A percentile compares a stretch with the other conserved stretches of the same genome.
These are phyloP conservation scores for Candida lessepsii DNA, from an alignment of 805 yeast species.

Conservation along the genomic window DNA sequence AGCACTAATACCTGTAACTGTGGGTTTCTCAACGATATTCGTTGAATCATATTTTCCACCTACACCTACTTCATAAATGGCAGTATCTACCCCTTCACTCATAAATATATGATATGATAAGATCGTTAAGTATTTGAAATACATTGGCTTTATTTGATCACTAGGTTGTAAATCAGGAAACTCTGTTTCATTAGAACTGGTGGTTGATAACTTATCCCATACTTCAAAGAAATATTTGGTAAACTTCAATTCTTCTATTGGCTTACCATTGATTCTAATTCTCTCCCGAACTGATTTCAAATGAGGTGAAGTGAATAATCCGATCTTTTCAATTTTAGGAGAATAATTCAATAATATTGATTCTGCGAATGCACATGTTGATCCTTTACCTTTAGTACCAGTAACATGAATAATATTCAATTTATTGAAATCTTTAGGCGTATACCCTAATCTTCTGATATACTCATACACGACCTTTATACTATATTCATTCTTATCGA, in stretches of 20 bases:
- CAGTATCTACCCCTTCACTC: conserved; percentile 87
- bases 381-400: conserved; percentile 98
- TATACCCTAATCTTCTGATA: conserved; percentile 39
- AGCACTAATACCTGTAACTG: conserved; percentile 80
- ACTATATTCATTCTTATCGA: conserved; percentile 59
- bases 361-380: conserved; percentile 92
- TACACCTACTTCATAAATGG: conserved; percentile 96
- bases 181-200: conserved; percentile 50
- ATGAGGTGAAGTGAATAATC: conserved; percentile 96
- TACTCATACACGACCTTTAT: conserved; percentile 73
- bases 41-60: conserved; percentile 99
- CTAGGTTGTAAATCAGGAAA: conserved; percentile 71
- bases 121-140: conserved; percentile 86
- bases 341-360: conserved; percentile 69
- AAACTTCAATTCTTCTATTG: conserved; percentile 77
- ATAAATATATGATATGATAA: conserved; percentile 88
- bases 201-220: conserved; percentile 72
- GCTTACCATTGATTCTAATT: conserved; percentile 81
- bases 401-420: conserved; percentile 88
- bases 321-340: conserved; percentile 56
- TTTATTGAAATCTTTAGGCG: conserved; percentile 62
- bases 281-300: conserved; percentile 90
- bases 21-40: conserved; percentile 75
- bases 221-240: conserved; percentile 91
- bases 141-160: conserved; percentile 78